Base-by-base conservation (phyloP, 805 yeast species). In the Nakazawaea peltata region DNA sequence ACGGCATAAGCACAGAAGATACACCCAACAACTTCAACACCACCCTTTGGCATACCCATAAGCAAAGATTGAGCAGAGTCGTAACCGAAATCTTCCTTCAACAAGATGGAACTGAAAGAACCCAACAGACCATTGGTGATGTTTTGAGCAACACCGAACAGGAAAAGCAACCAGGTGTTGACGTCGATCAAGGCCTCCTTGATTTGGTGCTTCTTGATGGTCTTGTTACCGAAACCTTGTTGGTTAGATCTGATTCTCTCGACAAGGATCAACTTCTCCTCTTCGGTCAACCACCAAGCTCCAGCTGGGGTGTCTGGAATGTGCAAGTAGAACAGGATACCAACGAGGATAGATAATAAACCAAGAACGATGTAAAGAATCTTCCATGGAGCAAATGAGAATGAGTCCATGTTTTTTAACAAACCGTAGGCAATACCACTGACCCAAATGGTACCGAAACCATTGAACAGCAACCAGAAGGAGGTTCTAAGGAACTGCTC, bases 321-420 rank as follows among this genome's bases (percentile, higher is more conserved):
- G 51, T 71, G 72, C 36, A 71, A 43, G 29, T 53, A 51, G 40
- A 74, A 60, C 9, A 65, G 35, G 9, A 68, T 34, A 5, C 81
- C 82, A 12, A 73, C 46, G 9, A 67, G 47, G 5, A 77, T 52
- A 2, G 85, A 77, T 38, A 74, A 62, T 6, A 63, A 50, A 12
- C 92, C 94, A 28, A 72, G 66, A 21, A 78, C 60, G 32, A 81
- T 56, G 49, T 69, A 81, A 3, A 77, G 51, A 11, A 73, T 50
- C 47, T 70, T 74, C 88, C 88, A 82, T 3, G 78, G 62, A 3
- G 54, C 61, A 4, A 75, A 28, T 17, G 53, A 19, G 60, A 34
- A 50, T 63, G 71, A 7, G 48, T 44, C 48, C 15, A 27, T 36
- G 51, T 57, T 44, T 67, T 59, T 41, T 40, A 63, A 56, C 34